Percentiles rank a stretch among this genome's conserved stretches.
phyloP scores from a whole-genome alignment of 495 filamentous ascomycete species.

The Daldinia loculata region DNA sequence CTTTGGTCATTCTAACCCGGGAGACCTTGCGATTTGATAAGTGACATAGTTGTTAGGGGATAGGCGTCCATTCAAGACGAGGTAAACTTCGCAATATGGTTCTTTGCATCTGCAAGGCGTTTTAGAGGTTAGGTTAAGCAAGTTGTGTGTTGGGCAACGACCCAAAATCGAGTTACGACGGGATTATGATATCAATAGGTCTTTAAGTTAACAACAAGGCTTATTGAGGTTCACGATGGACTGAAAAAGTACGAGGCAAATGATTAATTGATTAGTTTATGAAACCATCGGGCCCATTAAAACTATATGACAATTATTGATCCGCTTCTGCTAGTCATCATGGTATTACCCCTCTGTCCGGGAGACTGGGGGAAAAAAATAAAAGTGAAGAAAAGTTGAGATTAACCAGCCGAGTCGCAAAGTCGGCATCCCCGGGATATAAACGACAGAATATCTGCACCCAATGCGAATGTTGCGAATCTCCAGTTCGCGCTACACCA shows the following conservation, averaged over 20 bases:
- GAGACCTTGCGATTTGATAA: constrained; percentile 36
- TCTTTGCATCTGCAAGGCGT: constrained; percentile 46
- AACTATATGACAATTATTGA: constrained; percentile 13
- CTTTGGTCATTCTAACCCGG: constrained; percentile 29
- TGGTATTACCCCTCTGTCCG: constrained; percentile 1
- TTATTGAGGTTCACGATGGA: constrained; percentile 10
- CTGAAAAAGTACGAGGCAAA: constrained; percentile 12
- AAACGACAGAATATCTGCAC: constrained; percentile 19
- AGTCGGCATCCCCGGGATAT: not conserved
- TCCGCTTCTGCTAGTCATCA: not conserved
- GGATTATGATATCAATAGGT: constrained; percentile 15
- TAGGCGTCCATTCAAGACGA: not conserved
- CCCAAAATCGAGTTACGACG: constrained; percentile 10
- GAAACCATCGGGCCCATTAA: constrained; percentile 8
- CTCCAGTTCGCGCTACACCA: constrained; percentile 15
- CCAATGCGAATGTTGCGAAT: constrained; percentile 27
- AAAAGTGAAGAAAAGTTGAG: not conserved
- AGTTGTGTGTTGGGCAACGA: constrained; percentile 17
- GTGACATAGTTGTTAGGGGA: not conserved
- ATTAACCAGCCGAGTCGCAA: not conserved
- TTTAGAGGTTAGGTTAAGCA: constrained; percentile 24
- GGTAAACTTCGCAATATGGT: constrained; percentile 9
- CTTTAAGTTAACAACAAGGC: not conserved
- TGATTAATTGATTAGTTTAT: constrained; percentile 23
- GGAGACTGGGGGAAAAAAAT: not conserved